Conservation (phyloP, 1,139 yeast species). For the Candida sp. region DNA sequence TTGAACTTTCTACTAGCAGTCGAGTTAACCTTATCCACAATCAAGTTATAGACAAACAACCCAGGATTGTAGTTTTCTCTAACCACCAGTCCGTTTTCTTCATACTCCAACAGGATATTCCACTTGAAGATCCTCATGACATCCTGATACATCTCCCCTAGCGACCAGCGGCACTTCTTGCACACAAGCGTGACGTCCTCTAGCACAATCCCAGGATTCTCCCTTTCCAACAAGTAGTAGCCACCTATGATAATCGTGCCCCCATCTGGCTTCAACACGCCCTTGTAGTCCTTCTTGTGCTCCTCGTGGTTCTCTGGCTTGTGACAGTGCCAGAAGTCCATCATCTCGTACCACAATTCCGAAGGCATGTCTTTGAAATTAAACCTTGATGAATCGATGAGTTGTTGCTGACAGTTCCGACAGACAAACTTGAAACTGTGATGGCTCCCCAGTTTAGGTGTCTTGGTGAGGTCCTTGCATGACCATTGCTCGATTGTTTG, state of each 20-base stretch:
- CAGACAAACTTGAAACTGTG: constrained; percentile 42
- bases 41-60: constrained; percentile 38
- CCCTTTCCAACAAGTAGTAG: constrained; percentile 54
- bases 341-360: constrained; percentile 91
- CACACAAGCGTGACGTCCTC: constrained; percentile 24
- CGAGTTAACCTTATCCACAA: constrained; percentile 51
- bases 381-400: constrained; percentile 31
- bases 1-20: constrained; percentile 55
- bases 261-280: constrained; percentile 48
- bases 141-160: constrained; percentile 37
- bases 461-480: constrained; percentile 39
- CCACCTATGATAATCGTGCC: constrained; percentile 58
- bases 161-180: constrained; percentile 24
- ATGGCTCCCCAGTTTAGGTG: constrained; percentile 26
- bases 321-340: constrained; percentile 99
- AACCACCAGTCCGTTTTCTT: not conserved
- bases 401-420: constrained; percentile 23
- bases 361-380: constrained; percentile 78
- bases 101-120: constrained; percentile 46
- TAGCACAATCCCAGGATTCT: constrained; percentile 16
- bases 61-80: constrained; percentile 29
- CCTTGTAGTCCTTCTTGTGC: constrained; percentile 29
- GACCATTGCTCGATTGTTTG: constrained; percentile 39
- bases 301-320: constrained; percentile 59
- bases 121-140: constrained; percentile 59